A percentile compares a stretch with the other conserved stretches of the same genome.
Conservation (phyloP, 768 basidiomycete genomes). For the Trametes elegans region DNA sequence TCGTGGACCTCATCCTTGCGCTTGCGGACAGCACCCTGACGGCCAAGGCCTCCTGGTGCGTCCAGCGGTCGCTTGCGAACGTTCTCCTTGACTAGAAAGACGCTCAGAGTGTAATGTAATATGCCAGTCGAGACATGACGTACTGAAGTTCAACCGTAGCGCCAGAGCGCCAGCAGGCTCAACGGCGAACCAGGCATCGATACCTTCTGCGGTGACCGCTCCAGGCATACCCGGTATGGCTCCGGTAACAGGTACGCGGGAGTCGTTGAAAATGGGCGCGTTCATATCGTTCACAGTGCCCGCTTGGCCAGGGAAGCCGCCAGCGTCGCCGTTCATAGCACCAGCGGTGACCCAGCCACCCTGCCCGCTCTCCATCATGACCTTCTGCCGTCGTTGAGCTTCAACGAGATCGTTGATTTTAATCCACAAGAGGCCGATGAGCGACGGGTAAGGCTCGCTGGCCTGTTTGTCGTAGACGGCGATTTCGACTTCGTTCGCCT, state of each 20-base stretch:
- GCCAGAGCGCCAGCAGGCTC: constrained; percentile 95
- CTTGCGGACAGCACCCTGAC: constrained; percentile 97
- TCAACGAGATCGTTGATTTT: constrained; percentile 93
- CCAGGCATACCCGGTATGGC: constrained; percentile 15
- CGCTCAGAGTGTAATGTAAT: constrained; percentile 10
- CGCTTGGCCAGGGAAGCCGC: constrained; percentile 46
- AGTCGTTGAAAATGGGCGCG: constrained; percentile 37
- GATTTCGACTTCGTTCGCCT: constrained; percentile 97
- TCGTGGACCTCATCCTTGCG: constrained; percentile 98
- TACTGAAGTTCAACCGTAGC: constrained; percentile 89
- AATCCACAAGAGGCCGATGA: constrained; percentile 95
- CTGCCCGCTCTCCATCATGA: constrained; percentile 80
- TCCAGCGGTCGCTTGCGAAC: constrained; percentile 95
- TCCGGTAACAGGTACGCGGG: constrained; percentile 14
- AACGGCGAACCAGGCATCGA: constrained; percentile 96
- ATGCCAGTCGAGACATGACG: constrained; percentile 32
- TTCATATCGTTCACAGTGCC: constrained; percentile 48
- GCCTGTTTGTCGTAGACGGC: constrained; percentile 92
- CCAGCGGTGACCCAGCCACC: constrained; percentile 96
- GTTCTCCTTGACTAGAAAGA: constrained; percentile 86
- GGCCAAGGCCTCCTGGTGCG: constrained; percentile 86
- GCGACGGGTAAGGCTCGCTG: constrained; percentile 75
- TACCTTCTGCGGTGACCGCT: constrained; percentile 56
- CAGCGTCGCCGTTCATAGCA: constrained; percentile 69
- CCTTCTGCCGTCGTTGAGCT: constrained; percentile 88